These are phyloP conservation scores for Hymenoscyphus repandus DNA, from an alignment of 2,329 filamentous ascomycete species.

Conservation along the genomic window DNA sequence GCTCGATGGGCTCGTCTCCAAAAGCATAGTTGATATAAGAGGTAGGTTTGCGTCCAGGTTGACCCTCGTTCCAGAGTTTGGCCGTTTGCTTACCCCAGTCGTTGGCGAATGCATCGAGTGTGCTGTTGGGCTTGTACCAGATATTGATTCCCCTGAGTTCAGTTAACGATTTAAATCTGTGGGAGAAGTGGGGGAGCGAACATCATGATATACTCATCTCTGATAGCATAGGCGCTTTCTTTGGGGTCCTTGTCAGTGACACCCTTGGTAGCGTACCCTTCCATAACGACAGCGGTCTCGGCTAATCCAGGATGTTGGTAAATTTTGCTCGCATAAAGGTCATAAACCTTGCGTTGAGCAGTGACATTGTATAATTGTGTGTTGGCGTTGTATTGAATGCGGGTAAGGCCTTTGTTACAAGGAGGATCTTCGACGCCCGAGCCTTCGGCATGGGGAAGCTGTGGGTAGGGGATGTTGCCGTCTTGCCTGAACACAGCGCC, in stretches of 20 bases:
- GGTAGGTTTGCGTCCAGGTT: background rate
- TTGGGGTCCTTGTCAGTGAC: background rate
- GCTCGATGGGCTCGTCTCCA: background rate
- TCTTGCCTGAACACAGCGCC: background rate
- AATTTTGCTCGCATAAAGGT: background rate
- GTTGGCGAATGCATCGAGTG: background rate
- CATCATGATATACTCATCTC: slow-evolving; percentile 1
- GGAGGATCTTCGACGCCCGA: background rate
- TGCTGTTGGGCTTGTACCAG: background rate
- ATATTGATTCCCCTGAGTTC: background rate
- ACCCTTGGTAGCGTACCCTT: background rate
- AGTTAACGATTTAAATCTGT: background rate
- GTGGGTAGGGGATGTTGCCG: slow-evolving; percentile 1
- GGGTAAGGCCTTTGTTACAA: background rate
- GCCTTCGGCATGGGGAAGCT: background rate
- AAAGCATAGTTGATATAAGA: slow-evolving; percentile 6
- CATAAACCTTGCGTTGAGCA: background rate
- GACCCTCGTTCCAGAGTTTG: slow-evolving; percentile 1
- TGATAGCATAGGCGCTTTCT: slow-evolving; percentile 1
- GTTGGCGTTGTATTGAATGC: background rate
- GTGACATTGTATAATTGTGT: slow-evolving; percentile 2
- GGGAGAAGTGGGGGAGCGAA: background rate
- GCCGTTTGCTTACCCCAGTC: background rate
- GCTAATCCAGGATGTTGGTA: background rate
- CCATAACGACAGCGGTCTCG: background rate